A percentile compares a stretch with the other conserved stretches of the same genome.
Evolutionary conservation across 495 filamentous ascomycete genomes (phyloP).

Genomic region (Pyrenula aspistea): DNA sequence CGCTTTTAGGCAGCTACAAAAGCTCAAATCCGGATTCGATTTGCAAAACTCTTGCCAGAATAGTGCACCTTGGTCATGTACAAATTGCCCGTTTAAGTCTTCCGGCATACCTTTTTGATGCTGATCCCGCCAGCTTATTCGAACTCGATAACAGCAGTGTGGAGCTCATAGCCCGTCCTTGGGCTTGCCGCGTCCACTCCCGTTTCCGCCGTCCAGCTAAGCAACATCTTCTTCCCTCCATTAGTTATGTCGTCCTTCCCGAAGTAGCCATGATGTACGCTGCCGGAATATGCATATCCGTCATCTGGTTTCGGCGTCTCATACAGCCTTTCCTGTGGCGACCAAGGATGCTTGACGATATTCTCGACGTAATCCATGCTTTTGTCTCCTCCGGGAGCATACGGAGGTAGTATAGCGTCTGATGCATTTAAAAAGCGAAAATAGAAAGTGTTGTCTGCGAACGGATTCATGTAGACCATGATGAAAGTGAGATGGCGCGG

Average conservation of each 20-base stretch:
- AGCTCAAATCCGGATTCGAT: too few relatives aligned
- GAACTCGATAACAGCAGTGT: constrained; percentile 17
- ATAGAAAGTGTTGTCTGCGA: constrained; percentile 22
- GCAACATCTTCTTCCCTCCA: constrained; percentile 16
- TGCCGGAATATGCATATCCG: constrained; percentile 18
- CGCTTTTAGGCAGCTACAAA: too few relatives aligned
- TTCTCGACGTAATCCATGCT: constrained; percentile 16
- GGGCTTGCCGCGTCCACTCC: constrained; percentile 10
- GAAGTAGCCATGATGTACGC: constrained; percentile 17
- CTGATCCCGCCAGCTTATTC: too few relatives aligned
- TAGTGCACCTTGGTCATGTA: too few relatives aligned
- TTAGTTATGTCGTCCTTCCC: constrained; percentile 18
- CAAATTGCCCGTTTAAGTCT: too few relatives aligned
- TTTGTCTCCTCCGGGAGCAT: constrained; percentile 7
- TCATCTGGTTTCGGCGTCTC: constrained; percentile 7
- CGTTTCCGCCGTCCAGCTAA: constrained; percentile 22
- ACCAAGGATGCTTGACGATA: constrained; percentile 17
- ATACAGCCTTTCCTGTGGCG: constrained; percentile 13
- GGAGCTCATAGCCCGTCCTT: constrained; percentile 16
- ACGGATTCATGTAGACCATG: constrained; percentile 18
- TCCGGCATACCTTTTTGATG: too few relatives aligned
- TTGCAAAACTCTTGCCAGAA: too few relatives aligned
- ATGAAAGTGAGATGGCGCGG: constrained; percentile 20
- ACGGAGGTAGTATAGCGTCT: constrained; percentile 11
- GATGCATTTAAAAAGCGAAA: constrained; percentile 19